Evolutionary conservation across 768 basidiomycete genomes (phyloP), one percentile per base, ranked within the genome.

Genomic region (Exidia glandulosa): DNA sequence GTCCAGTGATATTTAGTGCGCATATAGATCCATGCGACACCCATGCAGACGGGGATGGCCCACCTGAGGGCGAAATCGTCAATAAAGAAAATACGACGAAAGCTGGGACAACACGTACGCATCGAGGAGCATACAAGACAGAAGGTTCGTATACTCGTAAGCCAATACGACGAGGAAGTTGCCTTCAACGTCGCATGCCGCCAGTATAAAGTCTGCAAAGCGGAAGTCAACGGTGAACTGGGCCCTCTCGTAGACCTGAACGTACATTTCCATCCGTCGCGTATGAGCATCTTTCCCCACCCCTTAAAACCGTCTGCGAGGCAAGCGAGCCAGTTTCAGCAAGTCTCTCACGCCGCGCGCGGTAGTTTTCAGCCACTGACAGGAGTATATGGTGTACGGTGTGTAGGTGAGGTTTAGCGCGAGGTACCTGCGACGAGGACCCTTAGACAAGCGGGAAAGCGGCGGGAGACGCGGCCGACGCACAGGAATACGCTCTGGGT

Each of bases 81-180:
- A 2, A 33, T 60, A 32, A 47, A 3, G 3, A 37, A 12, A 36
- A 37, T 3, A 2, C 19, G 10, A 45, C 32, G 33, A 25, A n/a
- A 52, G 19, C 13, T 34, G 13, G 30, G 23, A 23, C 50, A 30
- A 33, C 34, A 66, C 83, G 62, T 69, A 89, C 82, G 90, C 89
- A 67, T 93, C 90, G 54, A 94, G 83, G n/a, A 94, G 80, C 88
- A 92, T 92, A 71, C 88, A 90, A 1, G 91, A 93, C 52, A 94
- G 75, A 2, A 94, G 74, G 64, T 88, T 89, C 33, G 91, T 93
- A 74, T 88, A 92, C 74, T 90, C 79, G 68, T 87, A 92, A 19
- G 90, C 88, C 82, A 86, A 89, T 59, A 93, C 83, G 47, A 88
- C 91, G 61, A 91, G 73, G 67, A 90, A 94, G 69, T 94, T 94